A percentile compares a stretch with the other conserved stretches of the same genome.
Conservation (phyloP, 768 basidiomycete species). For the Lactarius sanguifluus region DNA sequence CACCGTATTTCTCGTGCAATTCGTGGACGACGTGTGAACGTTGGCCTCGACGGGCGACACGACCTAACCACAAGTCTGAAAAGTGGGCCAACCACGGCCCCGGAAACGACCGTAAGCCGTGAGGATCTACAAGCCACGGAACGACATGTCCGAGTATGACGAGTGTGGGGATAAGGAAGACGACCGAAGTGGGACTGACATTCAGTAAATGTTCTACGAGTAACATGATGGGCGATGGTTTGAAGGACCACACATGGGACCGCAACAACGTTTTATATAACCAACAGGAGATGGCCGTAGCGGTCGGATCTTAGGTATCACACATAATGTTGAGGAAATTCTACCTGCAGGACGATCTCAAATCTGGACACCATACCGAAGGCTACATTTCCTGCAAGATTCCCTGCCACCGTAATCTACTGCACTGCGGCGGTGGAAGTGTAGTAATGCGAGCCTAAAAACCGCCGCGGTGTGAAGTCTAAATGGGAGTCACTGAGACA, state of each 20-base stretch:
- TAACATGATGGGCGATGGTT: slow-evolving; percentile 8
- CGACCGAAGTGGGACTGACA: slow-evolving; percentile 3
- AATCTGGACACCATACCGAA: neutral
- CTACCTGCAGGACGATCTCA: neutral
- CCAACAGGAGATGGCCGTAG: neutral
- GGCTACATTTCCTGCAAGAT: neutral
- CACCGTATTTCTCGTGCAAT: slow-evolving; percentile 45
- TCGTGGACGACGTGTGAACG: slow-evolving; percentile 40
- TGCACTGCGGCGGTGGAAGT: neutral
- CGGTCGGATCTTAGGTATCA: neutral
- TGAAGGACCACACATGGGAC: no score
- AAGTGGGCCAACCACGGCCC: slow-evolving; percentile 44
- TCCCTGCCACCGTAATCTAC: neutral
- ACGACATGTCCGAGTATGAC: slow-evolving; percentile 36
- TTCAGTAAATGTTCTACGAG: neutral
- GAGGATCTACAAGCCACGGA: slow-evolving; percentile 38
- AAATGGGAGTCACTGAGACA: neutral
- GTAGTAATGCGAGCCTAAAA: neutral
- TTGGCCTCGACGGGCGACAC: slow-evolving; percentile 37
- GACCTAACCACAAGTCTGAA: slow-evolving; percentile 42
- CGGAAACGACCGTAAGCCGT: slow-evolving; percentile 38
- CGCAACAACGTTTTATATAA: slow-evolving; percentile 4
- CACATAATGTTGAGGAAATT: neutral
- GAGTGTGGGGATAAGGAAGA: slow-evolving; percentile 22
- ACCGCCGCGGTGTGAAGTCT: neutral